Evolutionary conservation across 2,329 filamentous ascomycete genomes (phyloP).

Genomic region (Diaporthe amygdali): DNA sequence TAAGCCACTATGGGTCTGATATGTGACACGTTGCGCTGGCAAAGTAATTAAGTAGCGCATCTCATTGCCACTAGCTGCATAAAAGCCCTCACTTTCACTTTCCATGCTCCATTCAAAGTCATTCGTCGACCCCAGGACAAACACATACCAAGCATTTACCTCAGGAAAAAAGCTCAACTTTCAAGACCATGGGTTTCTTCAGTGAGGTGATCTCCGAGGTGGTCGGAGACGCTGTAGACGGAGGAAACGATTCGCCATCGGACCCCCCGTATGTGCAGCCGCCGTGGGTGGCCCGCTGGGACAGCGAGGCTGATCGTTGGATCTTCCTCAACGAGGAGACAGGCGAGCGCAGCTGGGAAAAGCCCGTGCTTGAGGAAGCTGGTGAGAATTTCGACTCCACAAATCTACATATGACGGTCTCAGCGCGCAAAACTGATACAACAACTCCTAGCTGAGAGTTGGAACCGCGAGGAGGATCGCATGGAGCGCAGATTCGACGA

Average conservation of each 20-base stretch:
- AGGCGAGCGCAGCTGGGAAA: conserved; percentile 22
- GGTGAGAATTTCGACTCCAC: neutral
- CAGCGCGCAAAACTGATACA: neutral
- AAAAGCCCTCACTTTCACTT: neutral
- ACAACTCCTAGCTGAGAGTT: neutral
- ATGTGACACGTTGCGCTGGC: neutral
- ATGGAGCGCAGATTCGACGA: conserved; percentile 19
- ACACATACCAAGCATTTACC: too few species aligned
- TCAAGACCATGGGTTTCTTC: conserved; percentile 21
- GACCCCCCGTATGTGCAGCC: conserved; percentile 21
- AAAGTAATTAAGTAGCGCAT: neutral
- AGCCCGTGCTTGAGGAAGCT: conserved; percentile 18
- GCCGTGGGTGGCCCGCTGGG: conserved; percentile 18
- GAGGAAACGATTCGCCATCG: conserved; percentile 6
- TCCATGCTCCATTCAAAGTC: too few species aligned
- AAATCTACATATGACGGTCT: neutral
- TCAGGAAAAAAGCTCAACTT: too few species aligned
- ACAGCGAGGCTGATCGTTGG: conserved; percentile 20
- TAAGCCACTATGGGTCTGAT: neutral
- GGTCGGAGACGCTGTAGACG: conserved; percentile 2
- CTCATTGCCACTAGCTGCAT: neutral
- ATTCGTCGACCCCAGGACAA: too few species aligned
- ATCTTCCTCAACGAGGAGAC: conserved; percentile 23
- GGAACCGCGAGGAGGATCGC: conserved; percentile 14
- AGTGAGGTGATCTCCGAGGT: conserved; percentile 13